Percentiles rank a stretch among this genome's conserved stretches.
Evolutionary conservation across 495 filamentous ascomycete genomes (phyloP).

Genomic region (Talaromyces stipitatus): DNA sequence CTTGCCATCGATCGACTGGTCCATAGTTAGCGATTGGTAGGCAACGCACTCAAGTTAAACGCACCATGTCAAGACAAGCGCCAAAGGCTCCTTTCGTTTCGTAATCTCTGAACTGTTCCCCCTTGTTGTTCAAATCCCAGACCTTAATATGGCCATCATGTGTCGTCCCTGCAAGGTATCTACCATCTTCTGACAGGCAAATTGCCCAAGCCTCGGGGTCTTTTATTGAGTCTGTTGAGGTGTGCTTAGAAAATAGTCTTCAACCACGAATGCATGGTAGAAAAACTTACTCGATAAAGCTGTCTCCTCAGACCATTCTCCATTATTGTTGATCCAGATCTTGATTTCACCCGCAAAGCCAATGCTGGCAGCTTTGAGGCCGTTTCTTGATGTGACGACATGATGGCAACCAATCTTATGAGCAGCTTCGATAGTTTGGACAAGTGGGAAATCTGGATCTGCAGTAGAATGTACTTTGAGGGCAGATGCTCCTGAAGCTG

Average conservation of each 20-base stretch:
- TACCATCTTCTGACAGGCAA: slow-evolving; percentile 71
- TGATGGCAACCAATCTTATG: slow-evolving; percentile 90
- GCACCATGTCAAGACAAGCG: slow-evolving; percentile 74
- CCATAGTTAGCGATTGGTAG: neutral
- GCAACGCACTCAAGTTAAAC: slow-evolving; percentile 10
- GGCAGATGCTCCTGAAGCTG: slow-evolving; percentile 72
- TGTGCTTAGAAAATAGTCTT: neutral
- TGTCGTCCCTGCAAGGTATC: slow-evolving; percentile 72
- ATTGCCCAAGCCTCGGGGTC: slow-evolving; percentile 74
- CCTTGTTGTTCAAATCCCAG: slow-evolving; percentile 59
- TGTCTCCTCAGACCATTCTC: slow-evolving; percentile 45
- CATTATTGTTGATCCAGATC: slow-evolving; percentile 60
- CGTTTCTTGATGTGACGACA: slow-evolving; percentile 59
- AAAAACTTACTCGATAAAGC: slow-evolving; percentile 34
- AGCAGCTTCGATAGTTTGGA: slow-evolving; percentile 64
- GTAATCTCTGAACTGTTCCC: slow-evolving; percentile 63
- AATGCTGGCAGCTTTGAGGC: slow-evolving; percentile 64
- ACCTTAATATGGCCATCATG: slow-evolving; percentile 81
- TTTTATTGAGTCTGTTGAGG: slow-evolving; percentile 19
- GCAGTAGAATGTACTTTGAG: slow-evolving; percentile 69
- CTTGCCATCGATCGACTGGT: slow-evolving; percentile 63
- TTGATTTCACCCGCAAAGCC: slow-evolving; percentile 85
- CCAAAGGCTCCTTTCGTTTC: slow-evolving; percentile 91
- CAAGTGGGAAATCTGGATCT: slow-evolving; percentile 61
- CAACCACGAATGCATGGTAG: neutral